Conservation (phyloP, 2,329 filamentous ascomycete species). For the Clonostachys chloroleuca region DNA sequence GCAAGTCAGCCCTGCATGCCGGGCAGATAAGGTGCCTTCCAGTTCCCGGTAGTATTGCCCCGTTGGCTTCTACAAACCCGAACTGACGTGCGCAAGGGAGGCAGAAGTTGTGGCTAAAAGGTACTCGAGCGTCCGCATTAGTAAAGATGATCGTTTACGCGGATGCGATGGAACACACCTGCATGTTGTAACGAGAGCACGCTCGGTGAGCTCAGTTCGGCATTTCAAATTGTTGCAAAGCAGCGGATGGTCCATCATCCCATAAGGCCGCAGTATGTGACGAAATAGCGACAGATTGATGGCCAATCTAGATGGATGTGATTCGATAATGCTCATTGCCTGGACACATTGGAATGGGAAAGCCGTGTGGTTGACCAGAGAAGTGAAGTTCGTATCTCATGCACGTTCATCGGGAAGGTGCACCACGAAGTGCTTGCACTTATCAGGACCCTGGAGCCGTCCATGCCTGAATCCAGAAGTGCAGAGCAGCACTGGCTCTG, state of each 20-base stretch:
- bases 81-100: slow-evolving; percentile 63
- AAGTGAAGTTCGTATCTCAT: too few relatives aligned
- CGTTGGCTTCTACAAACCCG: slow-evolving; percentile 45
- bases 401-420: too few relatives aligned
- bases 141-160: not conserved
- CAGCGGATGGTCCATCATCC: slow-evolving; percentile 66
- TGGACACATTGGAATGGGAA: too few relatives aligned
- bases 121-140: not conserved
- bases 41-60: too few relatives aligned
- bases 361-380: too few relatives aligned
- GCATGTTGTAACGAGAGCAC: slow-evolving; percentile 85
- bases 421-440: too few relatives aligned
- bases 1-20: slow-evolving; percentile 66
- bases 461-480: too few relatives aligned
- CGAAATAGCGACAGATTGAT: too few relatives aligned
- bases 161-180: slow-evolving; percentile 44
- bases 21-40: slow-evolving; percentile 51
- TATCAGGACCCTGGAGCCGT: too few relatives aligned
- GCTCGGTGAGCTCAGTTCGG: slow-evolving; percentile 60
- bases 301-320: too few relatives aligned
- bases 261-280: not conserved
- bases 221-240: slow-evolving; percentile 81
- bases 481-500: too few relatives aligned
- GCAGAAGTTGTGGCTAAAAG: slow-evolving; percentile 77
- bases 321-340: too few relatives aligned